These are phyloP conservation scores for Jacaranda mimosifolia DNA, from an alignment of 257 asterid genomes.

Conservation along the genomic window DNA sequence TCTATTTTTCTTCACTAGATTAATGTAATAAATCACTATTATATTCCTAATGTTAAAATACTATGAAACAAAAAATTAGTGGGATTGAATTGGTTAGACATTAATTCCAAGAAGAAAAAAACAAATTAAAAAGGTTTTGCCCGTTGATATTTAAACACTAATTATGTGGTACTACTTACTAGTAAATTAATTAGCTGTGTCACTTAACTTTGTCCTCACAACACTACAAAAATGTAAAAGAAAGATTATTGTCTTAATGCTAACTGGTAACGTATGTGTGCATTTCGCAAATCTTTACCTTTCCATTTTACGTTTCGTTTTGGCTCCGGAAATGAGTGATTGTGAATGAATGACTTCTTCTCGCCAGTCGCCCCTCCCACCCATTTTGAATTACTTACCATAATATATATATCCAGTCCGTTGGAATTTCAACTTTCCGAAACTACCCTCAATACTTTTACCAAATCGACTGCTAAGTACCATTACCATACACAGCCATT, in stretches of 20 bases:
- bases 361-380: background rate
- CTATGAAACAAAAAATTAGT: background rate
- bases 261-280: background rate
- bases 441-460: slow-evolving; percentile 26
- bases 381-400: slow-evolving; percentile 35
- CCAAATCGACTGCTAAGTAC: background rate
- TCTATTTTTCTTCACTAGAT: too few relatives aligned
- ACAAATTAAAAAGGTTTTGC: slow-evolving; percentile 32
- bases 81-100: slow-evolving; percentile 20
- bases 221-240: slow-evolving; percentile 33
- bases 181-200: slow-evolving; percentile 33
- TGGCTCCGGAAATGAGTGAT: slow-evolving; percentile 27
- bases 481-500: too few relatives aligned
- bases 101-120: slow-evolving; percentile 7
- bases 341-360: slow-evolving; percentile 18
- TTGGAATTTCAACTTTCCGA: slow-evolving; percentile 35
- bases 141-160: slow-evolving; percentile 34
- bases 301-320: background rate
- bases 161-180: too few relatives aligned
- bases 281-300: background rate
- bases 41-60: too few relatives aligned
- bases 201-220: slow-evolving; percentile 35
- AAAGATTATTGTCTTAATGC: background rate
- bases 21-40: too few relatives aligned
- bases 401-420: slow-evolving; percentile 36